These are phyloP conservation scores for Arctostaphylos glauca DNA, from an alignment of 148 eudicot species.

Conservation along the genomic window DNA sequence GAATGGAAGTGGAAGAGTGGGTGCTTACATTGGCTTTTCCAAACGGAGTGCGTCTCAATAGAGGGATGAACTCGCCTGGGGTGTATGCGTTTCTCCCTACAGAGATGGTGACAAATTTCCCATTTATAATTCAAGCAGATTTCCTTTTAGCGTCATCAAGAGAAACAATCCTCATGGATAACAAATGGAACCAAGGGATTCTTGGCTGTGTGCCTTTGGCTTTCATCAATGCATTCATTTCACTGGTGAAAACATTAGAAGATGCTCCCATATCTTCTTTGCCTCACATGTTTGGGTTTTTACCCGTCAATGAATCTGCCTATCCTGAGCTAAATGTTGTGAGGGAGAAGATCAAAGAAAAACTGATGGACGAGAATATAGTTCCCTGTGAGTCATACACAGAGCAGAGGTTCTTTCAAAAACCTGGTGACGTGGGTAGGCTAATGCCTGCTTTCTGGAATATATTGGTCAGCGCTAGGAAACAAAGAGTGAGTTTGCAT, in stretches of 20 bases:
- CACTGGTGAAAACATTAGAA: slow-evolving; percentile 39
- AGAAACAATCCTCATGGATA: slow-evolving; percentile 60
- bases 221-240: slow-evolving; percentile 49
- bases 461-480: slow-evolving; percentile 40
- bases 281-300: slow-evolving; percentile 42
- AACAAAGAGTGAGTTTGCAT: slow-evolving; percentile 35
- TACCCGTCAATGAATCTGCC: slow-evolving; percentile 39
- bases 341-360: slow-evolving; percentile 37
- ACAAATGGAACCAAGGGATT: slow-evolving; percentile 68
- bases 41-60: slow-evolving; percentile 47
- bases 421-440: slow-evolving; percentile 60
- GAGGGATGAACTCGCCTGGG: slow-evolving; percentile 54
- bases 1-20: slow-evolving; percentile 67
- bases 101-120: slow-evolving; percentile 66
- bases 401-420: slow-evolving; percentile 45
- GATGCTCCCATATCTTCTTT: slow-evolving; percentile 43
- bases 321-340: slow-evolving; percentile 41
- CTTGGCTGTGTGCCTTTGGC: slow-evolving; percentile 58
- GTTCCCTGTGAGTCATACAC: slow-evolving; percentile 49
- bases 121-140: slow-evolving; percentile 70
- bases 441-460: slow-evolving; percentile 49
- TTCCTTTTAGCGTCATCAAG: slow-evolving; percentile 68
- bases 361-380: slow-evolving; percentile 39
- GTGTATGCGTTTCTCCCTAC: slow-evolving; percentile 74
- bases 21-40: slow-evolving; percentile 71